Evolutionary conservation across 2,329 filamentous ascomycete genomes (phyloP).

Genomic region (Aschersonia sp.): DNA sequence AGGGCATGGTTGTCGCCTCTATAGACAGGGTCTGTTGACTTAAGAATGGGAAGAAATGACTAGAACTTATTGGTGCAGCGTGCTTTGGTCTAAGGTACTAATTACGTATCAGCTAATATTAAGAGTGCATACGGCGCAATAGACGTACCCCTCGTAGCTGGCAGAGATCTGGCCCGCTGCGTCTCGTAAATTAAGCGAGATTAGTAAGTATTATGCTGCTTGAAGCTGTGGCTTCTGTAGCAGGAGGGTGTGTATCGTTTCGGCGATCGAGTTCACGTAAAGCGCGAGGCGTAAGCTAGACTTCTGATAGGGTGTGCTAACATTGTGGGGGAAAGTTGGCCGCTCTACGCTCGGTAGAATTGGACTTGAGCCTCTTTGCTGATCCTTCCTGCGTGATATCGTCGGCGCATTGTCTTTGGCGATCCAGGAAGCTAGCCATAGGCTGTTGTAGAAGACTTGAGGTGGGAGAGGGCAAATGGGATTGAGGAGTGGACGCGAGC

Average conservation of each 20-base stretch:
- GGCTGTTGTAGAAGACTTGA: not conserved
- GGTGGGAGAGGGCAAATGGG: not conserved
- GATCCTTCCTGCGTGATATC: not conserved
- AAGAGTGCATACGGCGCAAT: not conserved
- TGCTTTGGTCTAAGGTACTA: not conserved
- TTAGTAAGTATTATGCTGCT: not conserved
- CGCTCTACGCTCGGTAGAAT: not conserved
- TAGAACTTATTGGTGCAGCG: not conserved
- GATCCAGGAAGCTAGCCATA: not conserved
- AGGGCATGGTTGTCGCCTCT: not conserved
- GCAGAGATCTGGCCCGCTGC: not conserved
- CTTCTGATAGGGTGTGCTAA: not conserved
- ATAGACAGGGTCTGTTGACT: not conserved
- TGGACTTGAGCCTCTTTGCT: not conserved
- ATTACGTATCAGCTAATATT: not conserved
- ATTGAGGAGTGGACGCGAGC: not conserved
- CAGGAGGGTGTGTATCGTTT: not conserved
- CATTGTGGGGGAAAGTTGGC: not conserved
- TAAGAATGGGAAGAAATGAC: not conserved
- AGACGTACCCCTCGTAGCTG: not conserved
- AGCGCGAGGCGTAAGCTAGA: not conserved
- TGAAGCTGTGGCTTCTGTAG: not conserved
- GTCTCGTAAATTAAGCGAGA: not conserved
- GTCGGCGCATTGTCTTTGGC: not conserved
- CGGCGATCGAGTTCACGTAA: not conserved